A percentile compares a stretch with the other conserved stretches of the same genome.
phyloP scores from a whole-genome alignment of 192 early-diverging fungal genomes.

The Entophlyctis luteolus region DNA sequence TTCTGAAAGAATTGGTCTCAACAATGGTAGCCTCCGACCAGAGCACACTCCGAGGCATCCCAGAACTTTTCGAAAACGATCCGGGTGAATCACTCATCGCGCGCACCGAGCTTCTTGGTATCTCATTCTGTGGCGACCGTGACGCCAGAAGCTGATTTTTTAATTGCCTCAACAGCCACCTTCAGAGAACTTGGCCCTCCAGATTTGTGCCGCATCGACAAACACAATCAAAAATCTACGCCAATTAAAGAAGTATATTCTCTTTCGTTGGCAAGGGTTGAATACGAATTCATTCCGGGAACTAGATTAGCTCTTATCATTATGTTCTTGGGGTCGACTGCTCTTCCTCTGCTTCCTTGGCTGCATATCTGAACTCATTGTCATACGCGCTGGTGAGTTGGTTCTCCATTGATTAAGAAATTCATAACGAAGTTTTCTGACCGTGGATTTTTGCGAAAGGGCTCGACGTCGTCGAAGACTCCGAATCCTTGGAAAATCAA shows the following conservation, averaged over 20 bases:
- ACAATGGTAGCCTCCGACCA: constrained; percentile 43
- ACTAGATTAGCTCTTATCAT: constrained; percentile 72
- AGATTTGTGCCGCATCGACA: constrained; percentile 94
- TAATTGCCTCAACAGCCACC: constrained; percentile 26
- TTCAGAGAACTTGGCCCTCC: constrained; percentile 91
- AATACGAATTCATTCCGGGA: neutral
- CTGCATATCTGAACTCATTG: constrained; percentile 94
- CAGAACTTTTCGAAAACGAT: constrained; percentile 95
- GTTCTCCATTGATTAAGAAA: neutral
- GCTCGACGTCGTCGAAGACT: constrained; percentile 12
- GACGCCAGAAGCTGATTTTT: neutral
- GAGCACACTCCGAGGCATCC: constrained; percentile 52
- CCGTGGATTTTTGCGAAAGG: constrained; percentile 1
- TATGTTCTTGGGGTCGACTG: constrained; percentile 58
- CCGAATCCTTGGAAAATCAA: constrained; percentile 61
- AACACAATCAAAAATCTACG: constrained; percentile 75
- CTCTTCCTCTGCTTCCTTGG: constrained; percentile 94
- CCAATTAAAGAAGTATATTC: constrained; percentile 66
- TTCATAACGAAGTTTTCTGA: too few species aligned
- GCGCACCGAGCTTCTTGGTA: constrained; percentile 89
- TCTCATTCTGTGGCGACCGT: neutral
- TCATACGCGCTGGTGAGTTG: constrained; percentile 76
- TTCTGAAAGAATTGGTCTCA: too few species aligned
- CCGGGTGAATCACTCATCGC: constrained; percentile 82
- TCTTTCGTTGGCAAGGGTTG: neutral